A percentile compares a stretch with the other conserved stretches of the same genome.
Evolutionary conservation across 2,329 filamentous ascomycete genomes (phyloP).

Genomic region (Exophiala bonariae): DNA sequence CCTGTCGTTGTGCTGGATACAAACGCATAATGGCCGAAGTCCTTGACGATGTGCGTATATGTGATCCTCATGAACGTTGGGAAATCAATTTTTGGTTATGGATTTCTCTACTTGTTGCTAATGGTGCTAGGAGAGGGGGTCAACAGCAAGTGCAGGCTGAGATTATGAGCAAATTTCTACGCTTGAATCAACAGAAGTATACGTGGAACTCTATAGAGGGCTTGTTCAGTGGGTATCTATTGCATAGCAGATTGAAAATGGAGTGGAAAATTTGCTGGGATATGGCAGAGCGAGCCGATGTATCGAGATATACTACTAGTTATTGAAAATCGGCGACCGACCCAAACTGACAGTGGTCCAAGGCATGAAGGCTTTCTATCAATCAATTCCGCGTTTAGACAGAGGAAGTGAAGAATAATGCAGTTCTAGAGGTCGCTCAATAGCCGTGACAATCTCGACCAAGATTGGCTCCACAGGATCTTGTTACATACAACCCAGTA

Average conservation of each 20-base stretch:
- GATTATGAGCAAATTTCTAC: slow-evolving; percentile 7
- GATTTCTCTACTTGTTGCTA: slow-evolving; percentile 15
- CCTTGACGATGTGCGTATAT: slow-evolving; percentile 2
- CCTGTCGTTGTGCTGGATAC: slow-evolving; percentile 19
- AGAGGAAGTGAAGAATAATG: no score
- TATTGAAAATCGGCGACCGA: no score
- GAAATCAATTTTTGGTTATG: slow-evolving; percentile 11
- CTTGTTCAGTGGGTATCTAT: slow-evolving; percentile 8
- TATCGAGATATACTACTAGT: no score
- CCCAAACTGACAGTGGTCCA: no score
- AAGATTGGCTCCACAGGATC: no score
- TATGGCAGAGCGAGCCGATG: no score
- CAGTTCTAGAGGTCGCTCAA: no score
- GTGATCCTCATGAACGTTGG: slow-evolving; percentile 4
- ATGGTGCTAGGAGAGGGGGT: slow-evolving; percentile 16
- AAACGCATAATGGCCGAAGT: slow-evolving; percentile 12
- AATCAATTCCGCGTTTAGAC: no score
- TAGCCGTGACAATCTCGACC: no score
- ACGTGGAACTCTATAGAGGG: slow-evolving; percentile 8
- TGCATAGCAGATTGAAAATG: slow-evolving; percentile 12
- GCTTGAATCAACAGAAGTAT: background rate
- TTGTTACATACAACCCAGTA: no score
- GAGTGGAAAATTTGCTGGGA: slow-evolving; percentile 20
- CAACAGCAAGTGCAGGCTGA: slow-evolving; percentile 12
- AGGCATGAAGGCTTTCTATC: no score